phyloP scores from a whole-genome alignment of 2,329 filamentous ascomycete species.

The Nemania sp. region DNA sequence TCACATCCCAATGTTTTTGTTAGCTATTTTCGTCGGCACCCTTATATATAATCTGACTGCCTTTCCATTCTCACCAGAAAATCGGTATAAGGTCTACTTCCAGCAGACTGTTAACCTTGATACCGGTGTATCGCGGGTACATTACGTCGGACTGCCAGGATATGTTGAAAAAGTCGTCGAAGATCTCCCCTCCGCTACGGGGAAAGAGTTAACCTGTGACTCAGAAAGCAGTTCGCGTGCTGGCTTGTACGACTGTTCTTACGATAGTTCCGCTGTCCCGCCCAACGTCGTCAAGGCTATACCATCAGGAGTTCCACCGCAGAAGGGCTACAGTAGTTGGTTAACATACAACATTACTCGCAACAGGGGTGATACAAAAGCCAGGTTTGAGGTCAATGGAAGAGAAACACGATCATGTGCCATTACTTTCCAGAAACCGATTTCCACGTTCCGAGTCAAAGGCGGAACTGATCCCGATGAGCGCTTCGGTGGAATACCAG shows the following conservation, averaged over 20 bases:
- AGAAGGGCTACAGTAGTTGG: slow-evolving; percentile 58
- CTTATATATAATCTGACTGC: slow-evolving; percentile 83
- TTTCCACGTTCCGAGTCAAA: slow-evolving; percentile 66
- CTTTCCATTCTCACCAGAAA: slow-evolving; percentile 83
- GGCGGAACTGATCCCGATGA: slow-evolving; percentile 63
- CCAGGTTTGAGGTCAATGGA: slow-evolving; percentile 69
- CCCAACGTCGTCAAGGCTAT: slow-evolving; percentile 64
- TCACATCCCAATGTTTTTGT: slow-evolving; percentile 77
- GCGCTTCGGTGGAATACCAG: slow-evolving; percentile 67
- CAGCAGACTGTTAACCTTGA: slow-evolving; percentile 80
- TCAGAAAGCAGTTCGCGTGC: slow-evolving; percentile 45
- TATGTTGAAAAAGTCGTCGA: slow-evolving; percentile 70
- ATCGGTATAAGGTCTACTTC: slow-evolving; percentile 86
- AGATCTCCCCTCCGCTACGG: slow-evolving; percentile 71
- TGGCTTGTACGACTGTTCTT: slow-evolving; percentile 70
- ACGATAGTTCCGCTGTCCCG: slow-evolving; percentile 62
- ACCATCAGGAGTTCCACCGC: slow-evolving; percentile 46
- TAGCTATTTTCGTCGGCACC: slow-evolving; percentile 74
- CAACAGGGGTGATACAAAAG: slow-evolving; percentile 49
- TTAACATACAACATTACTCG: slow-evolving; percentile 66
- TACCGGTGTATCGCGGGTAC: slow-evolving; percentile 69
- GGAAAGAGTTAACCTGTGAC: slow-evolving; percentile 61
- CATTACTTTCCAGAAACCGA: slow-evolving; percentile 70
- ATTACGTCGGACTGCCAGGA: slow-evolving; percentile 68
- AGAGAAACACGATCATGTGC: slow-evolving; percentile 79